phyloP scores from a whole-genome alignment of 169 alveolate species.

The Plasmodium relictum region DNA sequence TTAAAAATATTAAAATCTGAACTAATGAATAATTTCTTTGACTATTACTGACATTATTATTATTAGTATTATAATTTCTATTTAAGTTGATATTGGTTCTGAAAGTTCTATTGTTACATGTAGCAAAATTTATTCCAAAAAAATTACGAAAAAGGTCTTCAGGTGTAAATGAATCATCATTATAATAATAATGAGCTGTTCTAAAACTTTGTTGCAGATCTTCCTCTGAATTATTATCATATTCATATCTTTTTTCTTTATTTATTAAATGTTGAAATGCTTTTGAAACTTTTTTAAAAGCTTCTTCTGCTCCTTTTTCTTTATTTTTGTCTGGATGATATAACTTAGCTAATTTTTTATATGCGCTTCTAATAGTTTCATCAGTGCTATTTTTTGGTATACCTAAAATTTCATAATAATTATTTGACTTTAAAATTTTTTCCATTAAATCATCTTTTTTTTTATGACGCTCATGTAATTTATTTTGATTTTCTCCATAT shows the following conservation, averaged over 20 bases:
- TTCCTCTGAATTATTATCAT: slow-evolving; percentile 90
- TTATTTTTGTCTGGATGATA: slow-evolving; percentile 98
- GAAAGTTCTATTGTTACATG: slow-evolving; percentile 55
- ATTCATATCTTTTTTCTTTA: slow-evolving; percentile 90
- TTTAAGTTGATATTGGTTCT: slow-evolving; percentile 45
- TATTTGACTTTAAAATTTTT: slow-evolving; percentile 89
- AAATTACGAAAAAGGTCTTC: slow-evolving; percentile 88
- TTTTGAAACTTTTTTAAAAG: slow-evolving; percentile 93
- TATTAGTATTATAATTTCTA: slow-evolving; percentile 40
- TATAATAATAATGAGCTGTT: slow-evolving; percentile 81
- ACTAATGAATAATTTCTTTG: slow-evolving; percentile 45
- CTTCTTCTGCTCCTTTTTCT: slow-evolving; percentile 96
- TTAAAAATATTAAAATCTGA: slow-evolving; percentile 56
- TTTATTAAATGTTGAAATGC: slow-evolving; percentile 94
- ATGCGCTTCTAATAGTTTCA: slow-evolving; percentile 93
- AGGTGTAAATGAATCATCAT: slow-evolving; percentile 85
- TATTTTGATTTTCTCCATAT: slow-evolving; percentile 19
- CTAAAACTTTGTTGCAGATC: slow-evolving; percentile 70
- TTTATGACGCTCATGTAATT: slow-evolving; percentile 58
- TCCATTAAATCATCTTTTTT: slow-evolving; percentile 74
- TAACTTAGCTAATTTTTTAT: slow-evolving; percentile 95
- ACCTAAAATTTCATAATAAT: slow-evolving; percentile 94
- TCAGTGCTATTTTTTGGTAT: slow-evolving; percentile 91
- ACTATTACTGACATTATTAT: slow-evolving; percentile 18
- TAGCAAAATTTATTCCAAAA: slow-evolving; percentile 82